phyloP scores from a whole-genome alignment of 2,329 filamentous ascomycete species.

The Coniochaeta sp. region DNA sequence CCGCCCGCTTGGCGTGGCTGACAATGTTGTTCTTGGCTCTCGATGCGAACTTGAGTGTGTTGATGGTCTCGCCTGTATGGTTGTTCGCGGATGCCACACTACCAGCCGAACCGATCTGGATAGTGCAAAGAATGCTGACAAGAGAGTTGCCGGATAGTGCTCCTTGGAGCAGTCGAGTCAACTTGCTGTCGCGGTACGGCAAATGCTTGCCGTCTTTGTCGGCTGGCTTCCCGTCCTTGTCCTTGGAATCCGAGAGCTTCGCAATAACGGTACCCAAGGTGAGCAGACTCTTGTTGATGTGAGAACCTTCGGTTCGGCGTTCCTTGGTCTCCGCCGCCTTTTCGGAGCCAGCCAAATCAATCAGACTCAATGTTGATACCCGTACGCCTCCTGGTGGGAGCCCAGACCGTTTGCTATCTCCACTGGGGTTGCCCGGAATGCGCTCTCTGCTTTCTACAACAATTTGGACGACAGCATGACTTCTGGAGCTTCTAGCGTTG shows the following conservation, averaged over 20 bases:
- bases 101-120: constrained; percentile 75
- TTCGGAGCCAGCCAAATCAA: constrained; percentile 93
- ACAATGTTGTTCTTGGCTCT: constrained; percentile 97
- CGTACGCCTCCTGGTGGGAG: constrained; percentile 81
- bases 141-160: constrained; percentile 89
- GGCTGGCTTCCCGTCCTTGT: constrained; percentile 63
- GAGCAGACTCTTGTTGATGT: constrained; percentile 97
- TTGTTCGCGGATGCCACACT: constrained; percentile 64
- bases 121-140: constrained; percentile 95
- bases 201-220: constrained; percentile 89
- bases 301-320: constrained; percentile 85
- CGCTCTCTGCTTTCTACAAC: constrained; percentile 95
- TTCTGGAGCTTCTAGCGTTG: constrained; percentile 92
- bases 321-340: constrained; percentile 94
- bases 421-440: constrained; percentile 46
- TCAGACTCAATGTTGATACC: constrained; percentile 90
- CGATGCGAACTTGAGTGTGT: constrained; percentile 94
- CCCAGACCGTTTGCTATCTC: constrained; percentile 59
- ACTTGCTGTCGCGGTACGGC: constrained; percentile 94
- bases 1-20: constrained; percentile 90
- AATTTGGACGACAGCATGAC: constrained; percentile 97
- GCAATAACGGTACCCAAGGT: constrained; percentile 94
- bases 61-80: constrained; percentile 83
- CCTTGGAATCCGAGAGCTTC: constrained; percentile 81
- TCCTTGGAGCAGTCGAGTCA: constrained; percentile 86